A percentile compares a stretch with the other conserved stretches of the same genome.
These are phyloP conservation scores for Chlorella sorokiniana DNA, from an alignment of 139 green algal species.

Conservation along the genomic window DNA sequence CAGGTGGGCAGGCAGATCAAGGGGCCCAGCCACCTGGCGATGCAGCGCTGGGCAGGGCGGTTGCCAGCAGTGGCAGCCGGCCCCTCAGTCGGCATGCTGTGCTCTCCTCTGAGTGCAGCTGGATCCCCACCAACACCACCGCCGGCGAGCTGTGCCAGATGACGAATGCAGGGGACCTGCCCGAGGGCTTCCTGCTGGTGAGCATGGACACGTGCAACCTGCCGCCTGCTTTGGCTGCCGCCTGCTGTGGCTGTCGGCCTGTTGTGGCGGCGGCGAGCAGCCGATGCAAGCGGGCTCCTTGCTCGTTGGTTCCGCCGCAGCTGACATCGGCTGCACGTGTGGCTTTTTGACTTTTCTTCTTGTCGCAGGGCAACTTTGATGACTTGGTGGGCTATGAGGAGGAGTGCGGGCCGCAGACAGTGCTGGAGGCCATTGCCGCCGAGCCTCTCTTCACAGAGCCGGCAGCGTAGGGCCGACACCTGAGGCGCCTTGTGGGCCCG, in stretches of 20 bases:
- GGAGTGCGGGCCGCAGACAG: neutral
- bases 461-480: too few relatives aligned
- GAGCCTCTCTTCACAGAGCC: neutral
- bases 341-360: neutral
- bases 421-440: neutral
- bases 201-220: neutral
- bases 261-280: too few relatives aligned
- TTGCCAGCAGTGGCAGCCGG: too few relatives aligned
- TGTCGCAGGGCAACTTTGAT: constrained; percentile 11
- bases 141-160: neutral
- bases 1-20: neutral
- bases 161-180: constrained; percentile 14
- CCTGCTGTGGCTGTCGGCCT: too few relatives aligned
- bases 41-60: too few relatives aligned
- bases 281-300: too few relatives aligned
- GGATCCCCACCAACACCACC: constrained; percentile 4
- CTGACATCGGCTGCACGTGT: neutral
- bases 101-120: too few relatives aligned
- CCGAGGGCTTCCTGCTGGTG: constrained; percentile 24
- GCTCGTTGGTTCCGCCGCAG: too few relatives aligned
- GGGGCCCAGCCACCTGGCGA: too few relatives aligned
- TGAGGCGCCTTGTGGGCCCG: too few relatives aligned
- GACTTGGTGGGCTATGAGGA: constrained; percentile 25
- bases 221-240: neutral
- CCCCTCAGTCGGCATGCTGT: too few relatives aligned